Conservation (phyloP, 345 rosid species). For the Eucalyptus tenuipes region DNA sequence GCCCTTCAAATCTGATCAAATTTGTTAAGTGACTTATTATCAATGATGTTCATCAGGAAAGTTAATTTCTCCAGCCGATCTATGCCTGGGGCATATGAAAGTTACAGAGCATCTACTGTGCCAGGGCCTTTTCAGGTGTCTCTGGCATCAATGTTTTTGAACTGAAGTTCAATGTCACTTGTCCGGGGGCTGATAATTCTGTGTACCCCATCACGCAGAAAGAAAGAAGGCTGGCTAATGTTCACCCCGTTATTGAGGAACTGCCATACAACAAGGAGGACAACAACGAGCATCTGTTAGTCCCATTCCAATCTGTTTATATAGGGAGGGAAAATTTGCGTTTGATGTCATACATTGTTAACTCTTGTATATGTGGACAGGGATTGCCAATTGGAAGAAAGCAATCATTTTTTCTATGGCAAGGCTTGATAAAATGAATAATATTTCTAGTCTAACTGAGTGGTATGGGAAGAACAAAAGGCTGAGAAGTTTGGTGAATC, state of each 20-base stretch:
- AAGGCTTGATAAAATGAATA: constrained; percentile 78
- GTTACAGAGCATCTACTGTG: constrained; percentile 75
- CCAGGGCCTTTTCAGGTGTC: constrained; percentile 76
- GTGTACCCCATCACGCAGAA: constrained; percentile 64
- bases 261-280: constrained; percentile 54
- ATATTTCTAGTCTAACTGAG: constrained; percentile 73
- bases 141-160: constrained; percentile 86
- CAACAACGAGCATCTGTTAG: constrained; percentile 66
- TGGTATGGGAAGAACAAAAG: constrained; percentile 77
- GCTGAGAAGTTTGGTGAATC: constrained; percentile 67
- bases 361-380: constrained; percentile 14
- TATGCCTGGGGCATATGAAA: constrained; percentile 78
- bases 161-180: constrained; percentile 79
- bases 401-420: constrained; percentile 96
- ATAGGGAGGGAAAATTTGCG: neutral
- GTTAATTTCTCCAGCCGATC: constrained; percentile 32
- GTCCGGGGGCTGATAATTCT: constrained; percentile 93
- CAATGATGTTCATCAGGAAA: neutral
- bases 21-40: neutral
- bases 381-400: constrained; percentile 61
- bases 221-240: constrained; percentile 29
- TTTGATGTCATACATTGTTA: neutral
- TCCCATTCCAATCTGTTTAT: neutral
- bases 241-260: constrained; percentile 67
- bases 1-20: neutral